Base-by-base conservation (phyloP, 768 basidiomycete species). In the Pisolithus albus region DNA sequence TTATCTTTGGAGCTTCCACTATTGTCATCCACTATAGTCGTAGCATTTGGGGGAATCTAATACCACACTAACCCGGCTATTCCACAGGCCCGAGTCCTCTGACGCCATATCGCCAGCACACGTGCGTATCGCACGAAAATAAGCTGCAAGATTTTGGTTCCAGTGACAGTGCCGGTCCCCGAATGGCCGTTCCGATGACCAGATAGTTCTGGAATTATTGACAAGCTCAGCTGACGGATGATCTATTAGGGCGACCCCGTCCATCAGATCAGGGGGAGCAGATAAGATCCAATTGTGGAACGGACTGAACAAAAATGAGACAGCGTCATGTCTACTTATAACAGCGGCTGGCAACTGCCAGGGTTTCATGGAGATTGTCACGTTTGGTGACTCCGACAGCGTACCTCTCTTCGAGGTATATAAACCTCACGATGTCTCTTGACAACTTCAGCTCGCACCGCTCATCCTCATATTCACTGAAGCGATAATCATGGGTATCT, bases 401-500 rank as follows among this genome's bases (percentile, higher is more conserved):
- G 10, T n/a, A 18, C 21, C 39, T 23, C 39, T n/a, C 40, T 23
- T 23, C 40, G 18, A 19, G 48, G 34, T 51, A 51, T 51, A 51
- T 51, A 51, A 51, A 34, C 36, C 21, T 46, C 19, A 23, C 21
- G 21, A 5, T 13, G 11, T 34, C 34, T 15, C 34, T 2, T n/a
- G 18, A 10, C 19, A 28, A 13, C n/a, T n/a, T 34, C 18, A 37
- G 32, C 51, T 18, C 34, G 18, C 26, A 24, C 38, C 36, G 7
- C 30, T 10, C 30, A 30, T 32, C 8, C 18, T 9, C 47, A 11
- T 32, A 40, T 28, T 40, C 13, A 51, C 7, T 39, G 11, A 15
- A 21, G 51, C 28, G 28, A 18, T 24, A 19, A 52, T n/a, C 51
- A 52, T 52, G 51, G 51, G 51, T 51, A 18, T 51, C 8, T 6